Evolutionary conservation across 2,329 filamentous ascomycete genomes (phyloP), one percentile per base, ranked within the genome.

Genomic region (Diaporthe sp.): DNA sequence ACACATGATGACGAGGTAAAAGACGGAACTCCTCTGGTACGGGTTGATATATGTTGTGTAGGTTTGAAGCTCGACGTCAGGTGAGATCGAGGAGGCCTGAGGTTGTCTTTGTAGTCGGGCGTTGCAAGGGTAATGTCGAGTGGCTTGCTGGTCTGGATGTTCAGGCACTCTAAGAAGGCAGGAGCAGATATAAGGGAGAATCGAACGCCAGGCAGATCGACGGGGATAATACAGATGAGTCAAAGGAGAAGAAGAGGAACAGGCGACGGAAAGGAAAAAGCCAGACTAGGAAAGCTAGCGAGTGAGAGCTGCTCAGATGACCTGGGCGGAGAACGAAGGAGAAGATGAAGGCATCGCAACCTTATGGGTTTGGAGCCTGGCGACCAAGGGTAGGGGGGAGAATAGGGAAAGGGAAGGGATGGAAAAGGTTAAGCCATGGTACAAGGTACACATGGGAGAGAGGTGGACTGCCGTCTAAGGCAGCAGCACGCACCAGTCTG

Each of bases 1-100:
- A 81, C 95, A 98, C 95, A 98, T 97, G 76, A 77, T 87, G 82
- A 80, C 65, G 47, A 44, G 44, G 55, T 66, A 77, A 73, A 74
- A 68, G 73, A 44, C 56, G 66, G 77, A 80, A 78, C 30, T 68
- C 39, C 13, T 71, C 59, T 44, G 77, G 73, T 75, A 77, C 77
- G 73, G 66, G 76, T 77, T 75, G 65, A 77, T 73, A 76, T 66
- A 77, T 73, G 74, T 63, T 44, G 63, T 75, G 74, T 77, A 61
- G 73, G 70, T 74, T 39, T 50, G 6, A 75, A 77, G 77, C 75
- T 79, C 78, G 78, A 76, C 73, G 73, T 70, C 73, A 58, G 47
- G 71, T 70, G 75, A 75, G 50, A 59, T 66, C 51, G 10, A 72
- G 69, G 9, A 53, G 70, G 44, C 44, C 56, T 42, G 32, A 71